Base-by-base conservation (phyloP, 805 yeast genomes). In the Zygotorulaspora sp. region DNA sequence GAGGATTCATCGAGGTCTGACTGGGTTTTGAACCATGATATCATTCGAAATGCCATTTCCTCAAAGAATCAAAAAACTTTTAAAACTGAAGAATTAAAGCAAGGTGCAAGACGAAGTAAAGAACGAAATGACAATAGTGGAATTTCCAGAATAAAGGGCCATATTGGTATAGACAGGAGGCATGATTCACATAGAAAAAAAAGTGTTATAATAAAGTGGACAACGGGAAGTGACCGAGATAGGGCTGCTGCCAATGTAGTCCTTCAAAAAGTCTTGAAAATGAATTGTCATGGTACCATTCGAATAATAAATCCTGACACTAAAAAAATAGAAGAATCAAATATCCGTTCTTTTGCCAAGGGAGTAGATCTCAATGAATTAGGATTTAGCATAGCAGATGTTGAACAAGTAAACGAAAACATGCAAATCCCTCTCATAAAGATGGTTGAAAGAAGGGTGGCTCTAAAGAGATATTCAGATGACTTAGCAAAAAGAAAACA, bases 191-290 rank as follows among this genome's bases (percentile, higher is more conserved):
- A 27, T 11, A 31, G 35, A 22, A 20, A 16, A 18, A 44, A 34
- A 29, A 49, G 40, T 14, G 17, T 49, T 4, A 30, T 44, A 1
- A 36, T 57, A 8, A 52, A 42, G 13, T 58, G 62, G 61, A 50
- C 20, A 8, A 50, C 52, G n/a, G 65, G 65, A 6, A 40, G 56
- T 8, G 59, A 53, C 17, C 49, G 58, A 33, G 60, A 58, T 12
- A 50, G 53, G 28, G 46, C 43, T 10, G 65, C 62, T 13, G 58
- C 59, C 2, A 53, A 50, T 27, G 25, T 38, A 6, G 46, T 44
- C 0, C 34, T 55, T 5, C 36, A 46, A 8, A 44, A 49, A 13
- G 43, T 58, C 3, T 44, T 58, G 16, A 41, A 42, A 8, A 32
- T 52, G 32, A 57, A 57, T 37, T 31, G 31, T 9, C 45, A 44